Conservation (phyloP, 164 flowering plant genomes). For the Brasenia schreberi region DNA sequence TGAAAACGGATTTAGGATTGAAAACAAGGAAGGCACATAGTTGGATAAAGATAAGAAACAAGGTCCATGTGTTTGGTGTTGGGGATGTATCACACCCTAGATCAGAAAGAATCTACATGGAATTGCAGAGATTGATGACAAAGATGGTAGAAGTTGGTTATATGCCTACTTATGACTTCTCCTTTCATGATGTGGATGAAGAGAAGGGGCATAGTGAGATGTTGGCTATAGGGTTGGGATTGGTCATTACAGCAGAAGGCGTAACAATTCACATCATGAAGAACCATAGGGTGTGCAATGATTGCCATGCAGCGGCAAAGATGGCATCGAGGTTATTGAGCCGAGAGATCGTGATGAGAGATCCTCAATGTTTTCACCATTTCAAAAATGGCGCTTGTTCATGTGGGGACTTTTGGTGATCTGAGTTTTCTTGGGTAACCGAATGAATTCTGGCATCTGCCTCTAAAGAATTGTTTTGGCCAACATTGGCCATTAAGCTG, state of each 20-base stretch:
- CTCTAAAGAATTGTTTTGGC: too few species aligned
- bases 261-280: slow-evolving; percentile 39
- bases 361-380: slow-evolving; percentile 51
- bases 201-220: slow-evolving; percentile 75
- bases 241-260: slow-evolving; percentile 33
- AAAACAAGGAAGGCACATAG: slow-evolving; percentile 40
- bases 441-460: too few species aligned
- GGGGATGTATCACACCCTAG: slow-evolving; percentile 69
- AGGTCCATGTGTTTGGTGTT: slow-evolving; percentile 61
- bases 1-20: slow-evolving; percentile 47
- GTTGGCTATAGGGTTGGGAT: slow-evolving; percentile 57
- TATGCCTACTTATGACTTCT: slow-evolving; percentile 21
- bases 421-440: not conserved
- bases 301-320: slow-evolving; percentile 46
- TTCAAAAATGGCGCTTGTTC: slow-evolving; percentile 57
- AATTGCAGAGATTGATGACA: slow-evolving; percentile 32
- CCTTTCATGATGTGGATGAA: slow-evolving; percentile 61
- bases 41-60: slow-evolving; percentile 54
- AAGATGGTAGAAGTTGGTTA: slow-evolving; percentile 22
- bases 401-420: slow-evolving; percentile 34
- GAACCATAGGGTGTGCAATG: slow-evolving; percentile 40
- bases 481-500: too few species aligned
- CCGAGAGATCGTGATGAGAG: slow-evolving; percentile 55
- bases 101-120: slow-evolving; percentile 41
- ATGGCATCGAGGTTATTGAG: slow-evolving; percentile 26